These are phyloP conservation scores for Rhododendron henanense DNA, from an alignment of 148 eudicot species.

Conservation along the genomic window DNA sequence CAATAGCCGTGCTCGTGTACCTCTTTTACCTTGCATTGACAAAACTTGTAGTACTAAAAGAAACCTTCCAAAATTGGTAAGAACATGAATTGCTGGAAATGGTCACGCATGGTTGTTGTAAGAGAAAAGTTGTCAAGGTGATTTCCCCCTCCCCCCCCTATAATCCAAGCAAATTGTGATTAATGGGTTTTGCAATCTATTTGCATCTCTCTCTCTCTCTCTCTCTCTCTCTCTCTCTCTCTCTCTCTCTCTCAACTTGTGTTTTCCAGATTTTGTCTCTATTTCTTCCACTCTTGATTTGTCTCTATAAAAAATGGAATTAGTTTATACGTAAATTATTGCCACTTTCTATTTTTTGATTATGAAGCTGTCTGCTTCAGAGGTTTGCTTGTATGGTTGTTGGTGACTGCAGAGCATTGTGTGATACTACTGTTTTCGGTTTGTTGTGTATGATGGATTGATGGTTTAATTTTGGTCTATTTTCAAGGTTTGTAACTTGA, in stretches of 20 bases:
- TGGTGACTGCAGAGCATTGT: neutral
- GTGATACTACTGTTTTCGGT: neutral
- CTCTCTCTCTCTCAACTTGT: neutral
- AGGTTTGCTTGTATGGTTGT: constrained; percentile 10
- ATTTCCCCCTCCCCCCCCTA: no score
- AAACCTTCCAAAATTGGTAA: neutral
- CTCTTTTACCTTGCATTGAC: neutral
- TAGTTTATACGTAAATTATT: constrained; percentile 4
- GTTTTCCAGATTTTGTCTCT: neutral
- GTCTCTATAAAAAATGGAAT: neutral
- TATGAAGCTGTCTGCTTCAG: neutral
- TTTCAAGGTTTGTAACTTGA: neutral
- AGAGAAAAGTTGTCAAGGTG: neutral
- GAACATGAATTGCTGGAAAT: neutral
- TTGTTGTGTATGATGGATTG: constrained; percentile 1
- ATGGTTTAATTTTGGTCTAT: neutral
- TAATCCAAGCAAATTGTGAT: neutral
- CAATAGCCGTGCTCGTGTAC: neutral
- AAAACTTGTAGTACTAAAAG: neutral
- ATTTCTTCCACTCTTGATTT: no score
- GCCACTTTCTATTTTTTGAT: neutral
- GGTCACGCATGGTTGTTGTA: neutral
- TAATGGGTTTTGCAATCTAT: neutral
- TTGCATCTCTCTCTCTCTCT: neutral
- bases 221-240: neutral